These are phyloP conservation scores for Dothistroma pini DNA, from an alignment of 2,329 filamentous ascomycete genomes.

Conservation along the genomic window DNA sequence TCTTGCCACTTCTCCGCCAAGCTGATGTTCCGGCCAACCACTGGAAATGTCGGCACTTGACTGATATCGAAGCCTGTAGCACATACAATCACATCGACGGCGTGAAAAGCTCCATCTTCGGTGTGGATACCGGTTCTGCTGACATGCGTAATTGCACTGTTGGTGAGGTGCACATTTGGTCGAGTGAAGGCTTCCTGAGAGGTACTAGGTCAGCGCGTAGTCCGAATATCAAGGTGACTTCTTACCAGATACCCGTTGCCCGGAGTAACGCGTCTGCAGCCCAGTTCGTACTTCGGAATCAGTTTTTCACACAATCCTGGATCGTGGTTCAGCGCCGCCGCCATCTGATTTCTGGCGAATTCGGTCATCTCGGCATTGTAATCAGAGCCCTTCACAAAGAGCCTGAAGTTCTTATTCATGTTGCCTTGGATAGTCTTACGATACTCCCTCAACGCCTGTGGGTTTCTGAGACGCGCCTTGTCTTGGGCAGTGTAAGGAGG, in stretches of 20 bases:
- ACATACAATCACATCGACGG: slow-evolving; percentile 48
- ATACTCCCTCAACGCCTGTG: slow-evolving; percentile 42
- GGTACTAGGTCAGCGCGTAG: slow-evolving; percentile 46
- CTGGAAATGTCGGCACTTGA: slow-evolving; percentile 35
- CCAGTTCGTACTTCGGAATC: slow-evolving; percentile 43
- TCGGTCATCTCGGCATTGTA: slow-evolving; percentile 49
- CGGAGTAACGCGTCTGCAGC: slow-evolving; percentile 49
- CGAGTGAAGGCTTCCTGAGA: slow-evolving; percentile 41
- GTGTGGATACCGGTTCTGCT: slow-evolving; percentile 38
- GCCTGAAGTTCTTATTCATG: slow-evolving; percentile 43
- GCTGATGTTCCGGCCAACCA: slow-evolving; percentile 37
- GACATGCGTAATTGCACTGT: slow-evolving; percentile 39
- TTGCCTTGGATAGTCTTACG: slow-evolving; percentile 44
- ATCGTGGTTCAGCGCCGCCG: slow-evolving; percentile 49
- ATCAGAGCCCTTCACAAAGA: slow-evolving; percentile 42
- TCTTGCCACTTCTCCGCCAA: slow-evolving; percentile 29
- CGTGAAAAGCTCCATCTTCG: slow-evolving; percentile 35
- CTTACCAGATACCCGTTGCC: slow-evolving; percentile 54
- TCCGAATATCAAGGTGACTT: slow-evolving; percentile 57
- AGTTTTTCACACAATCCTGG: slow-evolving; percentile 53
- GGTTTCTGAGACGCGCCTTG: slow-evolving; percentile 35
- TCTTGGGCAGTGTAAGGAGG: slow-evolving; percentile 29
- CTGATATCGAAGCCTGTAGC: slow-evolving; percentile 42
- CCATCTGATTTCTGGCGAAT: slow-evolving; percentile 53
- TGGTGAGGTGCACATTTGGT: slow-evolving; percentile 45